phyloP scores from a whole-genome alignment of 1,284 basidiomycete genomes.

The Cryptococcus sp. region DNA sequence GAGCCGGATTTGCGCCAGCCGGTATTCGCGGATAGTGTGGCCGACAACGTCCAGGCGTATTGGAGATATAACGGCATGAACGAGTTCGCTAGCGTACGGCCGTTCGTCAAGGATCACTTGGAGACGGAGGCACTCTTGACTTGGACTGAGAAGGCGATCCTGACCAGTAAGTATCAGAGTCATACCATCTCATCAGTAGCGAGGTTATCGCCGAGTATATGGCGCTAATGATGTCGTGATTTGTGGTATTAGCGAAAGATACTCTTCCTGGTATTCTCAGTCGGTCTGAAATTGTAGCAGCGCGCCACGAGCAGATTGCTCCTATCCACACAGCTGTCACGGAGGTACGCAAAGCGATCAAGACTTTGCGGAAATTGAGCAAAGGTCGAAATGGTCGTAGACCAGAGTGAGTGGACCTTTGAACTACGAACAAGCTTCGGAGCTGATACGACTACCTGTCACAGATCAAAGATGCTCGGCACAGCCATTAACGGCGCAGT shows the following conservation, averaged over 20 bases:
- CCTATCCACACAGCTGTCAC: slow-evolving; percentile 81
- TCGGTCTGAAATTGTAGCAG: slow-evolving; percentile 82
- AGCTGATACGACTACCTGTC: background rate
- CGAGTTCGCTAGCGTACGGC: slow-evolving; percentile 75
- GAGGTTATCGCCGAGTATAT: background rate
- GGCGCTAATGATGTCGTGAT: slow-evolving; percentile 10
- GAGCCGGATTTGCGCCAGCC: slow-evolving; percentile 78
- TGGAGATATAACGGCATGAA: slow-evolving; percentile 66
- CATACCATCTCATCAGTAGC: too few species aligned
- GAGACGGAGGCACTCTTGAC: slow-evolving; percentile 57
- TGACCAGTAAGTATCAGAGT: slow-evolving; percentile 60
- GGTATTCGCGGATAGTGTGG: slow-evolving; percentile 84
- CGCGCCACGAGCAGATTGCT: slow-evolving; percentile 75
- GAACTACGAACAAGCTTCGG: background rate
- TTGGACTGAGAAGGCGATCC: slow-evolving; percentile 87
- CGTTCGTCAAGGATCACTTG: slow-evolving; percentile 62
- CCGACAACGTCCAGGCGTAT: slow-evolving; percentile 75
- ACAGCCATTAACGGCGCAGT: slow-evolving; percentile 87
- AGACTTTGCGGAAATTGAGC: slow-evolving; percentile 26
- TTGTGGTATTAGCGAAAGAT: slow-evolving; percentile 62
- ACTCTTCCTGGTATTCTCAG: slow-evolving; percentile 88
- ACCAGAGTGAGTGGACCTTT: slow-evolving; percentile 30
- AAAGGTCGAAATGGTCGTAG: slow-evolving; percentile 17
- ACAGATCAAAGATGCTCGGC: slow-evolving; percentile 76
- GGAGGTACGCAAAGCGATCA: slow-evolving; percentile 64